phyloP scores from a whole-genome alignment of 805 yeast species.

The Yueomyces sinensis region DNA sequence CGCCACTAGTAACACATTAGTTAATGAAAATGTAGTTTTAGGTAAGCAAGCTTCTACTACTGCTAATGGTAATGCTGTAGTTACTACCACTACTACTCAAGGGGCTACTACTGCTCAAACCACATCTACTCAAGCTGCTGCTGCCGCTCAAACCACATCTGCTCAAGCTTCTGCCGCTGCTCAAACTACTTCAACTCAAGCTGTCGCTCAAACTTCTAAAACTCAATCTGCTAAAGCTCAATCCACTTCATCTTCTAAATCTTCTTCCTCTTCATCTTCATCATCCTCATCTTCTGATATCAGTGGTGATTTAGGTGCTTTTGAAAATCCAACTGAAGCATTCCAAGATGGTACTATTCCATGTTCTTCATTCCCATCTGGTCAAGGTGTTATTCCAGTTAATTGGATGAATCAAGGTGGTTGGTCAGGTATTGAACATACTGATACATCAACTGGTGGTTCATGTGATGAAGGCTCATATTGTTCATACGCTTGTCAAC shows the following conservation, averaged over 20 bases:
- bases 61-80: constrained; percentile 9
- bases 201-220: constrained; percentile 11
- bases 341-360: constrained; percentile 59
- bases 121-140: constrained; percentile 4
- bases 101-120: constrained; percentile 9
- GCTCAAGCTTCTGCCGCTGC: constrained; percentile 9
- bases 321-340: constrained; percentile 37
- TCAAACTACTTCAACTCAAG: constrained; percentile 10
- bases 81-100: constrained; percentile 7
- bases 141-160: constrained; percentile 10
- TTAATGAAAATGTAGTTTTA: no score
- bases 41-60: constrained; percentile 9
- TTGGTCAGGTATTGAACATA: constrained; percentile 30
- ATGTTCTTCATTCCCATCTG: constrained; percentile 62
- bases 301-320: constrained; percentile 46
- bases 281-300: constrained; percentile 18
- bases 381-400: constrained; percentile 54
- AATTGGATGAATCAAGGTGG: constrained; percentile 42
- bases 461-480: constrained; percentile 77
- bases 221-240: not conserved
- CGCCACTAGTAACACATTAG: no score
- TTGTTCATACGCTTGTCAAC: constrained; percentile 96
- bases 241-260: constrained; percentile 9
- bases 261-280: constrained; percentile 5
- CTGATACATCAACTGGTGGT: constrained; percentile 37